phyloP scores from a whole-genome alignment of 257 asterid genomes.

The Solanum tacnaense region DNA sequence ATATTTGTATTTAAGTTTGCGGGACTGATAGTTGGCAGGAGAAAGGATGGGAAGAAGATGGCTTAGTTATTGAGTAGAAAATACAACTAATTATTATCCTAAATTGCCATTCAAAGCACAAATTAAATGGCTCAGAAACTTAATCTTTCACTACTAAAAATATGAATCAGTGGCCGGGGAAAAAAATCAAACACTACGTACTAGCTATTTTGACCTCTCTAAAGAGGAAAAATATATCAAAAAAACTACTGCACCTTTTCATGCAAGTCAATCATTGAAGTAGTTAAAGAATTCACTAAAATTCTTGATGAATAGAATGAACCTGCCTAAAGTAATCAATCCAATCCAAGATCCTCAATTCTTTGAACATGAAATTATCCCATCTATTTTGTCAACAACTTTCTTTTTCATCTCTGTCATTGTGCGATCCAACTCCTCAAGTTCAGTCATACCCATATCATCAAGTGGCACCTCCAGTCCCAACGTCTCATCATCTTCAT shows the following conservation, averaged over 20 bases:
- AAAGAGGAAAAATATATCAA: neutral
- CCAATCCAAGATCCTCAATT: neutral
- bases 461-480: neutral
- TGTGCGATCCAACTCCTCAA: slow-evolving; percentile 5
- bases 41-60: no score
- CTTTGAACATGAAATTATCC: neutral
- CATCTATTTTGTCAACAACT: slow-evolving; percentile 7
- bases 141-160: neutral
- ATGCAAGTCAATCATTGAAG: neutral
- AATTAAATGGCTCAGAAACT: neutral
- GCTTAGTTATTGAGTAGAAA: neutral
- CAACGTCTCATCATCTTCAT: neutral
- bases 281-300: neutral
- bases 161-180: neutral
- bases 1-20: no score
- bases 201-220: no score
- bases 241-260: neutral
- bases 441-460: slow-evolving; percentile 4
- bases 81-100: no score
- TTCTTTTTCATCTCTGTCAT: slow-evolving; percentile 5
- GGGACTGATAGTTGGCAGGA: no score
- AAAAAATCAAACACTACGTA: neutral
- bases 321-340: neutral
- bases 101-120: neutral
- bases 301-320: neutral